Evolutionary conservation across 306 rosid genomes (phyloP), one percentile per base, ranked within the genome.

Genomic region (Cajanus cajan): DNA sequence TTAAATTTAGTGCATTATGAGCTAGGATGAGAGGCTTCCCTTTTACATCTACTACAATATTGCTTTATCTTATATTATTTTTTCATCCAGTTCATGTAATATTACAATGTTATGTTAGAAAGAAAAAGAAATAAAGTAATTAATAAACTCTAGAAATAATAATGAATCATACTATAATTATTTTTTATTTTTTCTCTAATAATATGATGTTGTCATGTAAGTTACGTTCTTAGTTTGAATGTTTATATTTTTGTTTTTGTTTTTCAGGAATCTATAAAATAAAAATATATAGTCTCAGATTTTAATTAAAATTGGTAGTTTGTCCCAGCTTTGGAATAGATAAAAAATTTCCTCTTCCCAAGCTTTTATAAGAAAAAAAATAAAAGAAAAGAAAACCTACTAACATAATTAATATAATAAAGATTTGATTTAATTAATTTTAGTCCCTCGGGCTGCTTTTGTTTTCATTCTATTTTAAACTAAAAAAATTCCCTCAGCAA

Each of bases 1-100:
- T 65, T 75, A 70, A 51, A 66, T 34, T 54, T 64, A 58, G 71
- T 71, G 65, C 58, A 59, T 47, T 75, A 48, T 51, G 74, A 44
- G 44, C 79, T 47, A 36, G 57, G 7, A 64, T 18, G 22, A 39
- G n/a, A 44, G 2, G 6, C 41, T 18, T 77, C 51, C 14, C 16
- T 40, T 37, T 36, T 34, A 7, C 67, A 50, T 21, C 62, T 10
- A 40, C 40, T 11, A 24, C 13, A 25, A 33, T 79, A 18, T 8
- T 71, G 78, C 19, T 64, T 50, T 57, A 21, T 52, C 7, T 7
- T 19, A 18, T 19, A 51, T 18, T 8, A 15, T 22, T 9, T 55
- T 52, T 55, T 22, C 62, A 21, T 54, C 12, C 19, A 51, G n/a
- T 54, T 52, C 28, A 52, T 52, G 13, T 48, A 6, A 16, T 51